Evolutionary conservation across 192 early-diverging fungal genomes (phyloP), one percentile per base, ranked within the genome.

Genomic region (Coemansia sp.): DNA sequence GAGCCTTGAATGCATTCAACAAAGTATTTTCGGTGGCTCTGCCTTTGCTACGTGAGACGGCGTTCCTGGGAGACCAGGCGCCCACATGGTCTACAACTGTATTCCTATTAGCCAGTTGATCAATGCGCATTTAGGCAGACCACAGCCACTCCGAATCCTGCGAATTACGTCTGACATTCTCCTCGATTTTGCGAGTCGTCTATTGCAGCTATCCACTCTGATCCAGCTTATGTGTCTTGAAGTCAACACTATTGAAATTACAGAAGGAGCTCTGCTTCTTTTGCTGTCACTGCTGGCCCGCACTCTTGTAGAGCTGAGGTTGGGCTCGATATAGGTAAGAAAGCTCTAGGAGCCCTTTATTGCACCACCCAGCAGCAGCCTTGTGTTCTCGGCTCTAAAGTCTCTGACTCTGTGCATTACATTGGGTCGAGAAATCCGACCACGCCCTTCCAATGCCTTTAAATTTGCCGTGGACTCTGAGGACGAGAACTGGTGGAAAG

Each of bases 71-170:
- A 22, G 22, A 17, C 17, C 69, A 13, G 40, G 22, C 48, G 32
- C 62, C 45, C 5, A 24, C 11, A 7, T 45, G 9, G 38, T 17
- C 7, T 65, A 70, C 60, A 11, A 24, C 8, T 27, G 36, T 15
- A 53, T 69, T 46, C 46, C 59, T 3, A 58, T 70, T 7, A 11
- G 55, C n/a, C 9, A 2, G 39, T 40, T 75, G 63, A 63, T 75
- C 2, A 50, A 56, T 51, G 68, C 70, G 74, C 64, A 8, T 19
- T 56, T 64, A 5, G 50, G 19, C n/a, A 51, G 65, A 29, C 32
- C 51, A 32, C 24, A 32, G 9, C 10, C 1, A 19, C 63, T 70
- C n/a, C 7, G 7, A 3, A 24, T 39, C 13, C 32, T 70, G 31
- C 8, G 50, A 5, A 17, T 70, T 5, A 36, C 22, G 10, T 36